Conservation (phyloP, 352 stramenopile genomes). For the Peronospora destructor region DNA sequence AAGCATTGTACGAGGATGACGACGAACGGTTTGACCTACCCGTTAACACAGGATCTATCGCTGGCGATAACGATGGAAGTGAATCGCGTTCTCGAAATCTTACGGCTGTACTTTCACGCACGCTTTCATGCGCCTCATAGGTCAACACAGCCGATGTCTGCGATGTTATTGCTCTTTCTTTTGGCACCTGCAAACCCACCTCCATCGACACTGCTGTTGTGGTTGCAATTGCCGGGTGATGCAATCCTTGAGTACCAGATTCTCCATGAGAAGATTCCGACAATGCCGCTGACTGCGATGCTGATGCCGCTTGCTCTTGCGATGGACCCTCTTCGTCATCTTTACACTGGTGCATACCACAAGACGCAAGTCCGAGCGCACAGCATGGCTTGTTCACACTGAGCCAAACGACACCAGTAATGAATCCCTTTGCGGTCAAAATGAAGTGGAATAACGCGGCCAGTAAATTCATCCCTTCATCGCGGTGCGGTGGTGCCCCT, state of each 20-base stretch:
- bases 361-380: constrained; percentile 27
- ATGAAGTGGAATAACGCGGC: constrained; percentile 53
- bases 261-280: constrained; percentile 21
- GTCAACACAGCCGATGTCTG: constrained; percentile 7
- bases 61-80: constrained; percentile 14
- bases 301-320: constrained; percentile 14
- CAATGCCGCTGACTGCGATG: constrained; percentile 26
- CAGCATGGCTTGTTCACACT: constrained; percentile 60
- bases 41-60: constrained; percentile 7
- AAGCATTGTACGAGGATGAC: constrained; percentile 27
- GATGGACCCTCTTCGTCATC: constrained; percentile 18
- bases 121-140: constrained; percentile 19
- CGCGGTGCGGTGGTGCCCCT: neutral
- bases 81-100: constrained; percentile 15
- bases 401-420: constrained; percentile 58
- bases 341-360: constrained; percentile 26
- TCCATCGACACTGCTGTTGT: constrained; percentile 26
- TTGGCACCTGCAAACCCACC: constrained; percentile 6
- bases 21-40: constrained; percentile 23
- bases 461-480: constrained; percentile 30
- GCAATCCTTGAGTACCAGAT: constrained; percentile 1
- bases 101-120: constrained; percentile 15
- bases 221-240: constrained; percentile 6
- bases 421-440: constrained; percentile 56
- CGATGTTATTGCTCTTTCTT: constrained; percentile 10